Conservation (phyloP, 768 basidiomycete genomes). For the Lyophyllum atratum region DNA sequence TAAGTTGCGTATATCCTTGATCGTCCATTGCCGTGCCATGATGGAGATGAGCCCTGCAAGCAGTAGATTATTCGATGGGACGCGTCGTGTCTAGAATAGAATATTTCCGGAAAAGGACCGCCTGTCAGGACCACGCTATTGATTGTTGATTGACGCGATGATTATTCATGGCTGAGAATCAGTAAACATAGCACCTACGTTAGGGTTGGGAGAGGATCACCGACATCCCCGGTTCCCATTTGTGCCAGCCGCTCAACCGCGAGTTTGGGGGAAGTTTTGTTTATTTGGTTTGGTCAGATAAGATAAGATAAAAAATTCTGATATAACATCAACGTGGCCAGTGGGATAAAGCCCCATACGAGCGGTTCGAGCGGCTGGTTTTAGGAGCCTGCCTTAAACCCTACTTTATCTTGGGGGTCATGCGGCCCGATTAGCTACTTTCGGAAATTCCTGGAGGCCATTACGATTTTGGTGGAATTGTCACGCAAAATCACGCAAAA, state of each 20-base stretch:
- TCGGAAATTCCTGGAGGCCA: no score
- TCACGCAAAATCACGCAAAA: background rate
- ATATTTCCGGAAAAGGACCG: no score
- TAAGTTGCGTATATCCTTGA: no score
- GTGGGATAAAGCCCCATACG: background rate
- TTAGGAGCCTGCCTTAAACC: background rate
- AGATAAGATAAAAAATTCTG: background rate
- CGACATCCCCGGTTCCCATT: background rate
- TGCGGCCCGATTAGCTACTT: no score
- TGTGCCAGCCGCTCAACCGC: background rate
- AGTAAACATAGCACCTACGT: background rate
- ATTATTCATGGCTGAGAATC: no score
- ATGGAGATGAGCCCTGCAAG: no score
- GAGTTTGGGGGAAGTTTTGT: background rate
- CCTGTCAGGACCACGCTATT: background rate
- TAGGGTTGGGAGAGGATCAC: background rate
- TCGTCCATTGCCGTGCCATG: no score
- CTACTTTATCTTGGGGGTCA: no score
- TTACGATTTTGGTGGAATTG: background rate
- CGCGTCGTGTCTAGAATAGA: no score
- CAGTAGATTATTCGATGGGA: no score
- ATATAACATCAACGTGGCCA: background rate
- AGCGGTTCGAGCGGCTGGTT: background rate
- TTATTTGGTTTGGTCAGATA: background rate
- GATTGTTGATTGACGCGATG: background rate